Evolutionary conservation across 2,329 filamentous ascomycete species (phyloP).

Genomic region (Dactylellina leptospora): DNA sequence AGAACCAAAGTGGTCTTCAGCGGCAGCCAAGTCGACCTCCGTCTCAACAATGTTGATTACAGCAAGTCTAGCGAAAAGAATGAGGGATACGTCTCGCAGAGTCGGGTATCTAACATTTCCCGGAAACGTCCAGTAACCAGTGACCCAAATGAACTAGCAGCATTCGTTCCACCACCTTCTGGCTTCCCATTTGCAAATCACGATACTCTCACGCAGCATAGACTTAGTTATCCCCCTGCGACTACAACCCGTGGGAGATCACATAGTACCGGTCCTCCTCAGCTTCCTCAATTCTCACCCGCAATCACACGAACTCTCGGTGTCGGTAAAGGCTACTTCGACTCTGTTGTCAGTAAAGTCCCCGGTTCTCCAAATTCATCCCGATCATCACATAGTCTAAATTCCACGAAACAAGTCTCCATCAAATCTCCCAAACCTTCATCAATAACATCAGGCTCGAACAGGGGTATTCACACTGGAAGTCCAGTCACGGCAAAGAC

Average conservation of each 20-base stretch:
- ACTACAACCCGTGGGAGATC: conserved; percentile 35
- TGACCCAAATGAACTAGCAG: conserved; percentile 30
- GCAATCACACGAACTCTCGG: conserved; percentile 30
- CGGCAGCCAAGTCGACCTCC: conserved; percentile 70
- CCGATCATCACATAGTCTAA: conserved; percentile 22
- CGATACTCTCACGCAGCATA: conserved; percentile 14
- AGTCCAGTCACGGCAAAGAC: conserved; percentile 15
- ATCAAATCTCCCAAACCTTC: conserved; percentile 37
- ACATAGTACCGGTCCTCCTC: conserved; percentile 41
- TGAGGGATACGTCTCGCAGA: conserved; percentile 21
- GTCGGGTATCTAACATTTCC: conserved; percentile 29
- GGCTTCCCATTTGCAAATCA: conserved; percentile 3
- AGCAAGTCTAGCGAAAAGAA: conserved; percentile 12
- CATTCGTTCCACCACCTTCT: conserved; percentile 28
- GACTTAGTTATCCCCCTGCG: conserved; percentile 26
- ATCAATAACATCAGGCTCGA: conserved; percentile 17
- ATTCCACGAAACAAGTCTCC: conserved; percentile 13
- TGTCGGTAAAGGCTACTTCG: conserved; percentile 43
- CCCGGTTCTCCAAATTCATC: conserved; percentile 25
- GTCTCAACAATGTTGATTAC: conserved; percentile 57
- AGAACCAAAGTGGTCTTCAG: conserved; percentile 75
- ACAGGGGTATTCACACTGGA: conserved; percentile 6
- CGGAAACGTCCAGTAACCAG: conserved; percentile 37
- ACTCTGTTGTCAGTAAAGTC: not conserved
- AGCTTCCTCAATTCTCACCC: conserved; percentile 47